Base-by-base conservation (phyloP, 2,329 filamentous ascomycete species). In the Neonectria punicea region DNA sequence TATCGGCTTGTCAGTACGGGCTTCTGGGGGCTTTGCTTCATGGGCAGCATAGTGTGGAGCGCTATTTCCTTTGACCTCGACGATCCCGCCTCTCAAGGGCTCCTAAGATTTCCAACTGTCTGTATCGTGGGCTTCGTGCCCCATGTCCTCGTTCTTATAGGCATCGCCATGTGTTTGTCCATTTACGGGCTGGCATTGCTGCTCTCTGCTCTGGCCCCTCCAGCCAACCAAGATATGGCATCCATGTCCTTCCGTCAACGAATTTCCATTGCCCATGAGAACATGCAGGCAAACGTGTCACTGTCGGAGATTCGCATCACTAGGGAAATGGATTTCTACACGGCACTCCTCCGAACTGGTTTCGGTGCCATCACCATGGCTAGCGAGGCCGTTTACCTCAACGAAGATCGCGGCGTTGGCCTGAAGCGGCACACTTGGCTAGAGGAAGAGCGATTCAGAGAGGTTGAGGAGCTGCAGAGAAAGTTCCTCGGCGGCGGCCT, bases 81-180 rank as follows among this genome's bases (percentile, higher is more conserved):
- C 34, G 88, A 92, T 65, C 78, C 89, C 5, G 77, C 81, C 0
- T 82, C 82, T 22, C 87, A 90, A 74, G 91, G 93, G 4, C 84
- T 97, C 11, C 84, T 98, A 46, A 88, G 93, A 66, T 98, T 97
- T 70, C 96, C 96, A 4, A 98, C 94, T 0, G 94, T 98, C 44
- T 98, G 93, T 74, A 94, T 98, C 63, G 92, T 98, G 32, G 93
- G 95, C 1, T 98, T 98, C 77, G 92, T 98, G 39, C 96, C 96
- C 1, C 95, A 98, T 78, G 85, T 98, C n/a, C 83, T 97, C 25
- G 93, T 98, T 13, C 80, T 98, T 1, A 73, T 87, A 8, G 96
- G 95, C 1, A 97, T 98, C 51, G 64, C 88, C 5, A 81, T 91
- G 16, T 98, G 96, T 76, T 84, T 88, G 3, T 75, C 84, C 8